Evolutionary conservation across 352 stramenopile genomes (phyloP).

Genomic region (Phytophthora hybrid): DNA sequence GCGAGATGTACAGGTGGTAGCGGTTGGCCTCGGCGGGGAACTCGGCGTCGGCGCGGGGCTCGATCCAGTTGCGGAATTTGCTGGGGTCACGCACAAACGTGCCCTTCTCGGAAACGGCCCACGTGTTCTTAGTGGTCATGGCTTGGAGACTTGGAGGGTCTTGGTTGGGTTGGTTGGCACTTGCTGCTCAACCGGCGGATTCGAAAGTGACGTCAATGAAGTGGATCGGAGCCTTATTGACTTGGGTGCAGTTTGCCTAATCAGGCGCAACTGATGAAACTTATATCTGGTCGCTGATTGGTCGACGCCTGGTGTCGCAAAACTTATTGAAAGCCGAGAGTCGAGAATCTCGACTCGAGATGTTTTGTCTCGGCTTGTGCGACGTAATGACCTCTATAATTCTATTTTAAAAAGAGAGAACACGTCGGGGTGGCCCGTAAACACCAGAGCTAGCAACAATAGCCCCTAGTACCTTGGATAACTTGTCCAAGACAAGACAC

Average conservation of each 20-base stretch:
- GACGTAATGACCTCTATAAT: no score
- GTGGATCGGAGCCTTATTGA: constrained; percentile 14
- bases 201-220: constrained; percentile 40
- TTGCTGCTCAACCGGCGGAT: constrained; percentile 13
- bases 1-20: constrained; percentile 97
- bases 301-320: not conserved
- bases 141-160: not conserved
- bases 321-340: no score
- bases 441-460: no score
- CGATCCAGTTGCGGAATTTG: constrained; percentile 87
- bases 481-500: no score
- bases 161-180: not conserved
- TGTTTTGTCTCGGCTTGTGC: no score
- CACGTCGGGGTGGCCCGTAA: no score
- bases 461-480: no score
- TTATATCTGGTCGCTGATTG: constrained; percentile 17
- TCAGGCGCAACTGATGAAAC: constrained; percentile 16
- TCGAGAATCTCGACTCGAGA: no score
- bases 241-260: constrained; percentile 15
- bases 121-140: constrained; percentile 76
- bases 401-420: no score
- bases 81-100: constrained; percentile 76
- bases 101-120: constrained; percentile 74
- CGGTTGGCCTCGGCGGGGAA: constrained; percentile 70
- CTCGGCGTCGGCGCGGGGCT: constrained; percentile 59